These are phyloP conservation scores for Panus rudis DNA, from an alignment of 768 basidiomycete species.

Conservation along the genomic window DNA sequence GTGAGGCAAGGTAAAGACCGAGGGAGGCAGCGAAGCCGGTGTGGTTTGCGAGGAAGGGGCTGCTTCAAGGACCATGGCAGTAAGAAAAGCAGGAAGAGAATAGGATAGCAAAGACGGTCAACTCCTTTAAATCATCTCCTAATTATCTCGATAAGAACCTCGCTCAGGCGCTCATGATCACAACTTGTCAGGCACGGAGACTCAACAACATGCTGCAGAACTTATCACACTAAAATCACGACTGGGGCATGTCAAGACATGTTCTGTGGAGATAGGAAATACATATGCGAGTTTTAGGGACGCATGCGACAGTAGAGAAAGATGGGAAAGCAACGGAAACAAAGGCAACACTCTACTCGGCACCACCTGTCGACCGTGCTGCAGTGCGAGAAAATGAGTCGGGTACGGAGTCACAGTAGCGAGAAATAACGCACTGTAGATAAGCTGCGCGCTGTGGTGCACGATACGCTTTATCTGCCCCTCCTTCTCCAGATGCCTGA, in stretches of 20 bases:
- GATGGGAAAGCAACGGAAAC: conserved; percentile 9
- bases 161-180: conserved; percentile 4
- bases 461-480: conserved; percentile 93
- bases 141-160: too few species aligned
- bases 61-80: conserved; percentile 17
- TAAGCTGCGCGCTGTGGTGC: conserved; percentile 88
- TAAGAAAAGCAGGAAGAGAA: conserved; percentile 1
- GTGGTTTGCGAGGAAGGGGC: conserved; percentile 28
- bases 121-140: too few species aligned
- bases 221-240: too few species aligned
- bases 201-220: too few species aligned
- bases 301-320: conserved; percentile 15
- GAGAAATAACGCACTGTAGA: conserved; percentile 75
- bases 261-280: conserved; percentile 25
- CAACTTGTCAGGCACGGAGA: too few species aligned
- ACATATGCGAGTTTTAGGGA: conserved; percentile 29
- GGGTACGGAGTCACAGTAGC: conserved; percentile 3
- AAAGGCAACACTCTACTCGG: conserved; percentile 34
- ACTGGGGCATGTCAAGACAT: conserved; percentile 23
- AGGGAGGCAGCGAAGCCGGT: conserved; percentile 51
- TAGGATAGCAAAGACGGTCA: conserved; percentile 5
- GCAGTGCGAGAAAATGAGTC: conserved; percentile 1
- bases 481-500: conserved; percentile 89
- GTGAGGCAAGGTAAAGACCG: conserved; percentile 83
- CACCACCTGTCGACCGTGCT: conserved; percentile 39